Conservation (phyloP, 1,284 basidiomycete genomes). For the Ceratobasidium sp. region DNA sequence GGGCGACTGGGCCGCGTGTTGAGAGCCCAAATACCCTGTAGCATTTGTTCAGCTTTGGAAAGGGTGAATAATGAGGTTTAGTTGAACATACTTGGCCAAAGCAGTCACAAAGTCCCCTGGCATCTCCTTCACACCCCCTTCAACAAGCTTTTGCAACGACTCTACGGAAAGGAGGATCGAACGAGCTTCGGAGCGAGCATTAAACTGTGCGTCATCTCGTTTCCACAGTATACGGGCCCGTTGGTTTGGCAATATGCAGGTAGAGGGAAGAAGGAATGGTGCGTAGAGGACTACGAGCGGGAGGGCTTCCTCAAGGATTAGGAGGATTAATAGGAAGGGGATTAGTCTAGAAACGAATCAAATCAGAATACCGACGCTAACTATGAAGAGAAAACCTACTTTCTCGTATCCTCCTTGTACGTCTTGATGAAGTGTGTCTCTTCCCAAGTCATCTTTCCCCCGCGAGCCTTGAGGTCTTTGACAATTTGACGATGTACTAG, state of each 20-base stretch:
- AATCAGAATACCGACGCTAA: constrained; percentile 18
- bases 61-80: constrained; percentile 3
- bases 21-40: constrained; percentile 57
- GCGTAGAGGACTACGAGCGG: constrained; percentile 84
- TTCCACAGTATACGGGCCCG: constrained; percentile 69
- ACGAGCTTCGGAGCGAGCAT: constrained; percentile 37
- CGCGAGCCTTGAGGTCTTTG: constrained; percentile 59
- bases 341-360: constrained; percentile 61
- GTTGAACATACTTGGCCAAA: constrained; percentile 26
- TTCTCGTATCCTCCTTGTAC: constrained; percentile 67
- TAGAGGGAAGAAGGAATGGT: constrained; percentile 84
- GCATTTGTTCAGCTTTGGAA: not conserved
- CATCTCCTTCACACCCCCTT: constrained; percentile 24
- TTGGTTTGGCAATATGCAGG: constrained; percentile 84
- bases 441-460: constrained; percentile 62
- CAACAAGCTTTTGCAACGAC: constrained; percentile 46
- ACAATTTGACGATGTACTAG: constrained; percentile 63
- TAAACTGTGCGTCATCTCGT: constrained; percentile 60
- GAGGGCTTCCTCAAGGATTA: constrained; percentile 79
- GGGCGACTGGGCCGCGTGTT: constrained; percentile 59
- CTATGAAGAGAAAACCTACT: constrained; percentile 55
- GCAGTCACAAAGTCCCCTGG: constrained; percentile 49
- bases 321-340: constrained; percentile 76
- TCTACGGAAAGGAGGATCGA: constrained; percentile 39
- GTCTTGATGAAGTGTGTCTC: constrained; percentile 70